Conservation (phyloP, 2,329 filamentous ascomycete genomes). For the Alternaria atra region DNA sequence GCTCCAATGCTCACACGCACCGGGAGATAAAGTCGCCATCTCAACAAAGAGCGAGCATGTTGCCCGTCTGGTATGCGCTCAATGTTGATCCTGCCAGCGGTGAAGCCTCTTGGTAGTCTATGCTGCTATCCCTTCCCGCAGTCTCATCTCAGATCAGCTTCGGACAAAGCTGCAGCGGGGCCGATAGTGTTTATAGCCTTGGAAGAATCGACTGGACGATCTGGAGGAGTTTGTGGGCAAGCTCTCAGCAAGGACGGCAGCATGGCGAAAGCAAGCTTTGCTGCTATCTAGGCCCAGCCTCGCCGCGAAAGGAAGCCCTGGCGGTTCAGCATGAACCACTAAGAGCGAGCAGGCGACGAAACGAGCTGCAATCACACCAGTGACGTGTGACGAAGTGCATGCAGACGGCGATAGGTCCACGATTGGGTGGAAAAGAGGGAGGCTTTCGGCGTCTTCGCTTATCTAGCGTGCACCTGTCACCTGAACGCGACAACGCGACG, state of each 20-base stretch:
- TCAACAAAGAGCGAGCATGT: conserved; percentile 21
- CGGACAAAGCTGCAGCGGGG: conserved; percentile 1
- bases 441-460: conserved; percentile 2
- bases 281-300: conserved; percentile 12
- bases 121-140: conserved; percentile 8
- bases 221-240: neutral
- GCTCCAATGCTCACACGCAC: conserved; percentile 24
- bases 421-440: conserved; percentile 8
- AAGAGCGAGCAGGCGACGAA: conserved; percentile 12
- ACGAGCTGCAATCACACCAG: conserved; percentile 11
- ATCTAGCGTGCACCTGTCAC: conserved; percentile 9
- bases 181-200: neutral
- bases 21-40: conserved; percentile 41
- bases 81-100: conserved; percentile 7
- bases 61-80: conserved; percentile 17
- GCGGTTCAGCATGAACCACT: conserved; percentile 27
- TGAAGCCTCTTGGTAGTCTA: conserved; percentile 12
- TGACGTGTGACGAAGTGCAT: conserved; percentile 27
- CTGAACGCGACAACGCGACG: conserved; percentile 4
- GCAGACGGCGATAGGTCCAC: conserved; percentile 13
- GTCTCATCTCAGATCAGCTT: conserved; percentile 14
- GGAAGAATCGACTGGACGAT: neutral
- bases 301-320: conserved; percentile 21
- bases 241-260: conserved; percentile 7
- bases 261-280: conserved; percentile 14